A percentile compares a stretch with the other conserved stretches of the same genome.
Conservation (phyloP, 306 rosid genomes). For the Arachis hypogaea region DNA sequence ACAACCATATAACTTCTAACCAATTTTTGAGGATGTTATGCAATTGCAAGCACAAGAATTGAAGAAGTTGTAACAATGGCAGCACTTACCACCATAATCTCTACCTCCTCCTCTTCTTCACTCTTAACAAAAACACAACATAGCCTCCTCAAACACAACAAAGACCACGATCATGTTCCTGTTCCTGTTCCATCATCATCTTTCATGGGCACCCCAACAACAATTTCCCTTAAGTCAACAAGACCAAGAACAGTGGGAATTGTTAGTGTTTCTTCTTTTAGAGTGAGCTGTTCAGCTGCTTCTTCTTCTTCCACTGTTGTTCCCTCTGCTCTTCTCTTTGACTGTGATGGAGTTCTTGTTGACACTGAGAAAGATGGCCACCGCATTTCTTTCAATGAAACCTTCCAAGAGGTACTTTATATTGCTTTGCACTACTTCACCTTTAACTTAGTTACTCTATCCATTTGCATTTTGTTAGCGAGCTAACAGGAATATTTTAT, state of each 20-base stretch:
- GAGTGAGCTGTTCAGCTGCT: slow-evolving; percentile 65
- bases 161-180: slow-evolving; percentile 40
- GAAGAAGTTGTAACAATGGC: slow-evolving; percentile 51
- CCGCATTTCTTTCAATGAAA: slow-evolving; percentile 88
- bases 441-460: background rate
- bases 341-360: slow-evolving; percentile 96
- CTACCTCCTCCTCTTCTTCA: slow-evolving; percentile 66
- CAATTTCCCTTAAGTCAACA: slow-evolving; percentile 39
- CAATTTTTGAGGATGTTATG: background rate
- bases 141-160: slow-evolving; percentile 48
- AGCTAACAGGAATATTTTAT: no score
- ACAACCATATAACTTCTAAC: slow-evolving; percentile 40
- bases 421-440: background rate
- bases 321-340: slow-evolving; percentile 92
- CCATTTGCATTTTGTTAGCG: background rate
- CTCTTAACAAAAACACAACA: slow-evolving; percentile 41
- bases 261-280: slow-evolving; percentile 29
- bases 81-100: slow-evolving; percentile 45
- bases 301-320: slow-evolving; percentile 56
- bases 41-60: background rate
- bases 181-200: slow-evolving; percentile 35
- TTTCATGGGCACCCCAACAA: slow-evolving; percentile 42
- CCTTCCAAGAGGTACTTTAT: slow-evolving; percentile 74
- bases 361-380: slow-evolving; percentile 99
- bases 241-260: slow-evolving; percentile 9